A percentile compares a stretch with the other conserved stretches of the same genome.
Evolutionary conservation across 768 basidiomycete species (phyloP).

Genomic region (Chalciporus pseudorubinellus): DNA sequence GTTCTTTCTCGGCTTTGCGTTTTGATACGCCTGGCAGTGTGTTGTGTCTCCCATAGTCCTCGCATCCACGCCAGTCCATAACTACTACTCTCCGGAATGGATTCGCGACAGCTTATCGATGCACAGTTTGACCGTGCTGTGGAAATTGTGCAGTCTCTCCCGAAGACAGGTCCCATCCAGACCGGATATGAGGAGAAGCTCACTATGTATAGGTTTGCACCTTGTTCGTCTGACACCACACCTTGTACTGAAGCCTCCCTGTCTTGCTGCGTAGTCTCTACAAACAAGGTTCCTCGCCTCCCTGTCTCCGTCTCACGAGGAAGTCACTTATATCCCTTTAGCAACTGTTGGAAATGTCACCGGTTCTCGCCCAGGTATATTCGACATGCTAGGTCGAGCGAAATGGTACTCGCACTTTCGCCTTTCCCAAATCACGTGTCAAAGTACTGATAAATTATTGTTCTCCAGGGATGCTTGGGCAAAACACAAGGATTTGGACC

Average conservation of each 20-base stretch:
- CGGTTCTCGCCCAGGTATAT: slow-evolving; percentile 75
- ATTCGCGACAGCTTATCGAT: slow-evolving; percentile 66
- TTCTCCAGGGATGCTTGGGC: slow-evolving; percentile 87
- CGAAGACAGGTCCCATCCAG: slow-evolving; percentile 93
- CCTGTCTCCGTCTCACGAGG: background rate
- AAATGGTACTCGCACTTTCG: slow-evolving; percentile 67
- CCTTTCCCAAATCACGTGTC: slow-evolving; percentile 21
- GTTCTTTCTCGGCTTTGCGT: background rate
- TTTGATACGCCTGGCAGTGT: background rate
- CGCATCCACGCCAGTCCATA: background rate
- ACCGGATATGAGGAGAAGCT: slow-evolving; percentile 95
- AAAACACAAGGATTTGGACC: slow-evolving; percentile 80
- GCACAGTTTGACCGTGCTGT: slow-evolving; percentile 92
- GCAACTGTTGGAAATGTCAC: slow-evolving; percentile 90
- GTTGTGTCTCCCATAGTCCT: background rate
- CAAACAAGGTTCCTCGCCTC: slow-evolving; percentile 71
- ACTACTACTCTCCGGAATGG: slow-evolving; percentile 39
- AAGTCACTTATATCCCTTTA: slow-evolving; percentile 29
- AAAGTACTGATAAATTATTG: background rate
- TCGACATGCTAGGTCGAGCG: slow-evolving; percentile 88
- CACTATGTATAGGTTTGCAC: slow-evolving; percentile 79
- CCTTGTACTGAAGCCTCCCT: slow-evolving; percentile 8
- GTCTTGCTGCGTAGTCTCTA: slow-evolving; percentile 59
- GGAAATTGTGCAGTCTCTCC: slow-evolving; percentile 88
- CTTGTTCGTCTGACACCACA: background rate